Evolutionary conservation across 2,329 filamentous ascomycete genomes (phyloP).

Genomic region (Xylariaceae sp.): DNA sequence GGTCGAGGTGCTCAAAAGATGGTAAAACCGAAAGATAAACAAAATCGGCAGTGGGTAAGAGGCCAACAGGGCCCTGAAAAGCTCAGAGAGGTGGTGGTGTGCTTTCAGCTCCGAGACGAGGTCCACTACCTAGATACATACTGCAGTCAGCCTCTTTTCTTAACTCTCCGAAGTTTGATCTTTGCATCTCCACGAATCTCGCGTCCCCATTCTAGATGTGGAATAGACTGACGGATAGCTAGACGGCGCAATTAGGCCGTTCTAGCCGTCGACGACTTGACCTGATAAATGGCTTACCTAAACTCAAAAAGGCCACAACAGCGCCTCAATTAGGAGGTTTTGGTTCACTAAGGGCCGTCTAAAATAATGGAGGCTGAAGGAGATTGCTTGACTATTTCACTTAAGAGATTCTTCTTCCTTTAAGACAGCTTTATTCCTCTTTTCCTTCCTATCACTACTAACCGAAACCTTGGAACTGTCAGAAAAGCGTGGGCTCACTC

Average conservation of each 20-base stretch:
- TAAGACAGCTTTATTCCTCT: too few relatives aligned
- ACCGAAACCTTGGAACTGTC: slow-evolving; percentile 5
- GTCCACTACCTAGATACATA: background rate
- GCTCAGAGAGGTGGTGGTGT: background rate
- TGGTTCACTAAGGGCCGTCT: too few relatives aligned
- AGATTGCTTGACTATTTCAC: too few relatives aligned
- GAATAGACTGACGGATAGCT: too few relatives aligned
- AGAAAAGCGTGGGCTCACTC: background rate
- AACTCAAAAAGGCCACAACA: background rate
- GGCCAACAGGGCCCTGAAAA: background rate
- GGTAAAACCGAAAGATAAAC: background rate
- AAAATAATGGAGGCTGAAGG: too few relatives aligned
- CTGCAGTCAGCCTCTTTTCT: background rate
- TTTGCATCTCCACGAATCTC: background rate
- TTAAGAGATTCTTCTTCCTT: too few relatives aligned
- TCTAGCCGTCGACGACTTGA: background rate
- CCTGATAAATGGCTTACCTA: background rate
- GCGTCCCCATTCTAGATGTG: background rate
- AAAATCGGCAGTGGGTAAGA: background rate
- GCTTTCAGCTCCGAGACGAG: background rate
- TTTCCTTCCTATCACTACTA: too few relatives aligned
- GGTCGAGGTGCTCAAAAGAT: too few relatives aligned
- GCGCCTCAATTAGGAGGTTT: background rate
- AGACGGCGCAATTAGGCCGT: background rate
- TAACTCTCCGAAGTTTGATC: too few relatives aligned